Base-by-base conservation (phyloP, 2,329 filamentous ascomycete genomes). In the Scedosporium dehoogii region DNA sequence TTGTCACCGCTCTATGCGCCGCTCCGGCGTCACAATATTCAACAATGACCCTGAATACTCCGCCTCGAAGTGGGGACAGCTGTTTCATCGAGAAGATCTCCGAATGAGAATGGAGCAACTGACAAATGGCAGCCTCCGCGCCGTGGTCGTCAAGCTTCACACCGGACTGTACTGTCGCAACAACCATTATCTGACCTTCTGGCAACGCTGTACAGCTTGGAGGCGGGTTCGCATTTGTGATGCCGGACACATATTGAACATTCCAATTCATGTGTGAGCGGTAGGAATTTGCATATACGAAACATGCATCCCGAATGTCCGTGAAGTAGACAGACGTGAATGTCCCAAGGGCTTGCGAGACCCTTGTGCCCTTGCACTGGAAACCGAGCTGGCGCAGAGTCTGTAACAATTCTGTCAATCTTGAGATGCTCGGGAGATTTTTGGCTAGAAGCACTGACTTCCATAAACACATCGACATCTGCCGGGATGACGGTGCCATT, bases 241-340 rank as follows among this genome's bases (percentile, higher is more conserved):
- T 58, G 6, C 53, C 53, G 6, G 42, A 12, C 4, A 58, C 41
- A 58, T 62, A 62, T 53, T 58, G 25, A 2, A 62, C 55, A 38
- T 58, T 42, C 51, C 60, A 62, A 42, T 58, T 41, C 23, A 33
- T 41, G 23, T 21, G 25, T 21, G 41, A 38, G 12, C 57, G 12
- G n/a, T 58, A 25, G 25, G 38, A 23, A 25, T 58, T 58, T n/a
- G 46, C 42, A 12, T 58, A 29, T 18, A 81, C 77, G 38, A 77
- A 75, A 60, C 77, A 80, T 6, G 85, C 79, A 70, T 88, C 85
- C 59, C 83, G 79, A 59, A 87, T 80, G 67, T 89, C 85, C 6
- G 78, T 73, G 67, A 88, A 86, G 4, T 78, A 79, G 25, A 86
- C 72, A 63, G 79, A 82, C 33, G 85, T 76, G 58, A 74, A 78